Evolutionary conservation across 2,329 filamentous ascomycete species (phyloP).

Genomic region (Monosporascus ibericus): DNA sequence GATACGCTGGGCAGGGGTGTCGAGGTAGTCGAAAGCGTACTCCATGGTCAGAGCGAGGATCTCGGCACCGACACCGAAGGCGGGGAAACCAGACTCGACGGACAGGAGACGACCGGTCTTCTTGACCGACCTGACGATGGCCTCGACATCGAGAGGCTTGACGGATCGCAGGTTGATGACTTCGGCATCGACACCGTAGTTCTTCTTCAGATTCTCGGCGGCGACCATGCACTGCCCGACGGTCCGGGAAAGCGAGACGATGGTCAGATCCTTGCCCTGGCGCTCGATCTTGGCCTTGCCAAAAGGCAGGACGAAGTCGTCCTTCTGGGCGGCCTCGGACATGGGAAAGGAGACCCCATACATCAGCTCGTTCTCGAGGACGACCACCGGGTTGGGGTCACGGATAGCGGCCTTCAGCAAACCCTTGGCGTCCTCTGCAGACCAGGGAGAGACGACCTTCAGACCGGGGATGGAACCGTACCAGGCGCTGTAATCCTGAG

Average conservation of each 20-base stretch:
- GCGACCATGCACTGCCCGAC: constrained; percentile 87
- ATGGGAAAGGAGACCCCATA: constrained; percentile 96
- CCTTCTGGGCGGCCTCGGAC: constrained; percentile 92
- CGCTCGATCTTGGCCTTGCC: constrained; percentile 99
- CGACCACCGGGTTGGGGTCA: constrained; percentile 93
- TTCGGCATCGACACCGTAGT: constrained; percentile 92
- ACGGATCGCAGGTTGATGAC: constrained; percentile 97
- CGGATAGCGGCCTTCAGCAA: constrained; percentile 95
- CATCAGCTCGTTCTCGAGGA: constrained; percentile 82
- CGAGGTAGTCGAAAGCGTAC: constrained; percentile 96
- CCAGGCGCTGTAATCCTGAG: constrained; percentile 97
- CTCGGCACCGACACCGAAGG: constrained; percentile 87
- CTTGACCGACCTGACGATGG: constrained; percentile 96
- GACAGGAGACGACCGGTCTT: constrained; percentile 90
- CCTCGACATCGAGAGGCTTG: constrained; percentile 93
- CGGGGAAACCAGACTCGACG: constrained; percentile 94
- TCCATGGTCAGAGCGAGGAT: constrained; percentile 94
- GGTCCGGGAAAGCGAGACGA: constrained; percentile 90
- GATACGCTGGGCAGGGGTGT: constrained; percentile 87
- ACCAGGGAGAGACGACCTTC: constrained; percentile 96
- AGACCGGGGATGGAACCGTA: constrained; percentile 96
- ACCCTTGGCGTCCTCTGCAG: constrained; percentile 96
- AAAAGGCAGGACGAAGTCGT: constrained; percentile 94
- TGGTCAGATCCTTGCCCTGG: constrained; percentile 88
- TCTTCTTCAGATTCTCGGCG: constrained; percentile 87